Evolutionary conservation across 768 basidiomycete species (phyloP), one percentile per base, ranked within the genome.

Genomic region (Serendipita sp.): DNA sequence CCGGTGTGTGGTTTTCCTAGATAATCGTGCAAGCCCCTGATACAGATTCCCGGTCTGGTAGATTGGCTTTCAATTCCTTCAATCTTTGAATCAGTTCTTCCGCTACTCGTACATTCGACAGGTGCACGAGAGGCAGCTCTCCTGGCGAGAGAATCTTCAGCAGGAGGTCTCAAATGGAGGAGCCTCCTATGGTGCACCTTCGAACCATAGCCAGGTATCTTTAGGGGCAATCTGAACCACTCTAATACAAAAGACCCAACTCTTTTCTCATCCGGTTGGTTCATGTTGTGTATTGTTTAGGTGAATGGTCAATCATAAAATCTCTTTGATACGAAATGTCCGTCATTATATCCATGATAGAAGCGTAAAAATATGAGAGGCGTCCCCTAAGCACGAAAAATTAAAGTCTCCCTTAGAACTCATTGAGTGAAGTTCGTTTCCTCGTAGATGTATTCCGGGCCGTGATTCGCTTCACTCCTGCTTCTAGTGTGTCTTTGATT

Each of bases 61-160:
- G 92, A 82, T 92, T 65, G 92, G 92, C 0, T 80, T 85, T 18
- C 77, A 87, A 63, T 90, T 86, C 71, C 74, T 94, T 41, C 84
- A 88, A 71, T 77, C 82, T 8, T 78, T 95, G 30, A 95, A 93
- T 71, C 86, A 89, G 69, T 95, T 94, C 72, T 90, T 92, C 70
- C 83, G 89, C 2, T 88, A 90, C 66, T 88, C 92, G 0, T 94
- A 91, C 70, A 83, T 89, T 30, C 82, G 92, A 48, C 86, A 89
- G 72, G 89, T 89, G 0, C 81, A 88, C 71, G 82, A 82, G 13
- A 79, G 80, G 41, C 86, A 90, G 67, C 53, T 10, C 16, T 54
- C 53, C 11, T 54, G 53, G 53, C 53, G 28, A 15, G 53, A 54
- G 24, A 11, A 11, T 11, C 53, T 54, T 30, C 53, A 15, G 30